Conservation (phyloP, 805 yeast genomes). For the Pichia occidentalis region DNA sequence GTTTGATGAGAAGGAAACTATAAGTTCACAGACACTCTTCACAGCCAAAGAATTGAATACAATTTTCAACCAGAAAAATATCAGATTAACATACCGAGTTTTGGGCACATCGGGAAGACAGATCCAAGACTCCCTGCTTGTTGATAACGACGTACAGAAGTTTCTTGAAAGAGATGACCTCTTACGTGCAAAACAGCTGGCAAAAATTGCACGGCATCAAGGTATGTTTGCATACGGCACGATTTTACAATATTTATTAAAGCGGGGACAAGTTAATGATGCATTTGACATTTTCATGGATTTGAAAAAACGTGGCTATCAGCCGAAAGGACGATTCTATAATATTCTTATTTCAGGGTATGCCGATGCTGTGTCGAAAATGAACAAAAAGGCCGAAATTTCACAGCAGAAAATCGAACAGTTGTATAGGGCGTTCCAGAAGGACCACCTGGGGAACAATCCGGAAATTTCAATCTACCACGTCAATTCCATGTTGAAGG, state of each 20-base stretch:
- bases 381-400: conserved; percentile 16
- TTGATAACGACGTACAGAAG: conserved; percentile 46
- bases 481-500: conserved; percentile 41
- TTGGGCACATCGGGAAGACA: conserved; percentile 56
- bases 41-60: conserved; percentile 22
- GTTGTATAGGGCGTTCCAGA: conserved; percentile 29
- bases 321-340: conserved; percentile 41
- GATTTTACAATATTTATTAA: conserved; percentile 45
- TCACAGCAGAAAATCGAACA: conserved; percentile 31
- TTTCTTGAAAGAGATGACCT: conserved; percentile 44
- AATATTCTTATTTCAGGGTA: conserved; percentile 43
- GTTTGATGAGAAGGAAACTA: conserved; percentile 14
- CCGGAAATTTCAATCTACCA: conserved; percentile 33
- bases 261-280: conserved; percentile 35
- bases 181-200: conserved; percentile 40
- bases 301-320: conserved; percentile 58
- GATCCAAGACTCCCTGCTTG: conserved; percentile 49
- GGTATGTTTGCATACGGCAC: conserved; percentile 61
- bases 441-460: conserved; percentile 24
- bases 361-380: conserved; percentile 21
- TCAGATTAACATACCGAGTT: conserved; percentile 43
- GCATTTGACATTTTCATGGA: conserved; percentile 47
- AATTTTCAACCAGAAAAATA: conserved; percentile 28
- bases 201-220: conserved; percentile 25
- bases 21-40: conserved; percentile 23